Evolutionary conservation across 345 rosid species (phyloP), one percentile per base, ranked within the genome.

Genomic region (Ailanthus altissimus): DNA sequence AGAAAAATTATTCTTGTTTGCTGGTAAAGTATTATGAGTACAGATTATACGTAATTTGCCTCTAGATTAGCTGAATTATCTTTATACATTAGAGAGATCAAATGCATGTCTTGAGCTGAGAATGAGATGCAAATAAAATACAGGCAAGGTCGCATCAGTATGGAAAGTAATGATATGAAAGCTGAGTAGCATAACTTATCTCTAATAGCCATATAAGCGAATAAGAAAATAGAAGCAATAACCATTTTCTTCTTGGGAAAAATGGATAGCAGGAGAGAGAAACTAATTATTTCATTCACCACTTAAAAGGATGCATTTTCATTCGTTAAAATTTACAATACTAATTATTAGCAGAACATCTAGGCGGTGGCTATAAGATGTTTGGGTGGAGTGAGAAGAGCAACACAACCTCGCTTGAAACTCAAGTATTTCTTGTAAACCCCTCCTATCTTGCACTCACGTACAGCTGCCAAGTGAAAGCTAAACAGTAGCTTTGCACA

Each of bases 401-500:
- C 84, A 58, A 93, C 98, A 43, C 80, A 69, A 11, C 88, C 89
- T 5, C 79, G 86, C 7, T 88, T 90, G 0, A 73, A 75, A 76
- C 82, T 83, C 0, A 86, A 85, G 78, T 86, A 94, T 73, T 94
- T 94, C 86, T 78, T 78, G 58, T 84, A 76, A 18, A 87, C 88
- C 18, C 45, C 58, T 0, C 45, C 58, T 0, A 89, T 89, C 73
- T 83, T 87, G 4, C 85, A 80, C 86, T 87, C 89, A 71, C 85
- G 84, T 40, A 80, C 82, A 70, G 90, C 90, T 38, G 80, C 84
- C 0, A 89, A 76, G 56, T 94, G 97, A 54, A 77, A 84, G 51
- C 78, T 67, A 10, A 84, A 88, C 73, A 94, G 79, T 36, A 88
- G 75, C 88, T 89, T 88, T 68, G 95, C 91, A 67, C 98, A 94